phyloP scores from a whole-genome alignment of 495 filamentous ascomycete species.

The Penicillium argentinense region DNA sequence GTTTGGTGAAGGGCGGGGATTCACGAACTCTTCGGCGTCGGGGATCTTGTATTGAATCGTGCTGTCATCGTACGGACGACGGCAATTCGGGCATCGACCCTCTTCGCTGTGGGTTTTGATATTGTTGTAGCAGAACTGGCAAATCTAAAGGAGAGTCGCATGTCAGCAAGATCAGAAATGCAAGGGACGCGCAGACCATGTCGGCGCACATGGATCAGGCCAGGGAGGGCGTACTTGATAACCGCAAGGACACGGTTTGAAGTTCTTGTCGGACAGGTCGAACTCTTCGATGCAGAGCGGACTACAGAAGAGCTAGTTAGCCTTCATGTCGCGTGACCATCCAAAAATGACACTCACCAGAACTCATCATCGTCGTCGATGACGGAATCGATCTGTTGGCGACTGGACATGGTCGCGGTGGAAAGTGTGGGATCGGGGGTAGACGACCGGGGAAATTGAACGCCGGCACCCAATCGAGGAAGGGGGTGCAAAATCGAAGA shows the following conservation, averaged over 20 bases:
- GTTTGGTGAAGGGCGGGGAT: background rate
- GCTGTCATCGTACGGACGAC: constrained; percentile 91
- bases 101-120: constrained; percentile 91
- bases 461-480: constrained; percentile 30
- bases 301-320: constrained; percentile 47
- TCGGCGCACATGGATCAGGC: constrained; percentile 1
- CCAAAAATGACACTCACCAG: constrained; percentile 51
- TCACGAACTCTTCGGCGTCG: constrained; percentile 81
- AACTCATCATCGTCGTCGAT: constrained; percentile 96
- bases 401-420: constrained; percentile 53
- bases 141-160: constrained; percentile 61
- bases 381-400: constrained; percentile 85
- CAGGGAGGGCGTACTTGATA: constrained; percentile 71
- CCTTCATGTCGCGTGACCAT: background rate
- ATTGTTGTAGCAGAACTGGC: constrained; percentile 99
- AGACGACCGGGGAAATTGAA: constrained; percentile 27
- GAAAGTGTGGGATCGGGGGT: constrained; percentile 23
- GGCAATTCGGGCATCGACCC: constrained; percentile 92
- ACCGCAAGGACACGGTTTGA: constrained; percentile 95
- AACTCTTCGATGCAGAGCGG: constrained; percentile 99
- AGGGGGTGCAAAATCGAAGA: constrained; percentile 21
- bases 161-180: constrained; percentile 9
- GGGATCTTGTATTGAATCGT: constrained; percentile 95
- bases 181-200: background rate
- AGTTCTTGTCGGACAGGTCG: constrained; percentile 94